Percentiles rank a stretch among this genome's conserved stretches.
Evolutionary conservation across 208 protist genomes (phyloP).

Genomic region (Crithidia brevicula): DNA sequence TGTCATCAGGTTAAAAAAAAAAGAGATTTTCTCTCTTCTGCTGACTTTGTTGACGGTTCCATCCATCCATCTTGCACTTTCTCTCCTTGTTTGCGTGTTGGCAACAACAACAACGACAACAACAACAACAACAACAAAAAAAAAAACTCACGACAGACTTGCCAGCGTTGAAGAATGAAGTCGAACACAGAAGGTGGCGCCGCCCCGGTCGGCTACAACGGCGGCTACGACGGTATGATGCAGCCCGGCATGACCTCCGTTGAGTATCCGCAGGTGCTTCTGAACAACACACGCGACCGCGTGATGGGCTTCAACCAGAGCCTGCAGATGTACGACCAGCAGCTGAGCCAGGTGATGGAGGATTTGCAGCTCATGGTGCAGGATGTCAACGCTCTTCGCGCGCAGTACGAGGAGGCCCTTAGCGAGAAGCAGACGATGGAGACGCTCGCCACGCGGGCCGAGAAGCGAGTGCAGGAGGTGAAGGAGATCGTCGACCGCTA

Average conservation of each 20-base stretch:
- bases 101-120: conserved; percentile 1
- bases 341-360: conserved; percentile 46
- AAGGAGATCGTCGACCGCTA: conserved; percentile 71
- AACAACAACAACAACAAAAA: too few relatives aligned
- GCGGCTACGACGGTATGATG: conserved; percentile 39
- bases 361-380: conserved; percentile 42
- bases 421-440: conserved; percentile 62
- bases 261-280: conserved; percentile 46
- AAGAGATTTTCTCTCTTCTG: too few relatives aligned
- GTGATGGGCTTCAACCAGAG: conserved; percentile 38
- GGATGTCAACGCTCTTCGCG: conserved; percentile 52
- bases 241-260: conserved; percentile 20
- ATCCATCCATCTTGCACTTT: too few relatives aligned
- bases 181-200: conserved; percentile 20
- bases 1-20: too few relatives aligned
- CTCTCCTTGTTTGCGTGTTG: conserved; percentile 12
- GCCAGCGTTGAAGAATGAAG: too few relatives aligned
- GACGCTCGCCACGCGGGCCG: conserved; percentile 41
- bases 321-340: conserved; percentile 56
- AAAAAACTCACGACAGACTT: too few relatives aligned
- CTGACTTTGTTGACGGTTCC: too few relatives aligned
- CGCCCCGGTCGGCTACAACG: conserved; percentile 20
- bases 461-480: conserved; percentile 60
- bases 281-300: conserved; percentile 48
- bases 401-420: conserved; percentile 66